Base-by-base conservation (phyloP, 2,329 filamentous ascomycete species). In the Hymenotorrendiella dingleyae region DNA sequence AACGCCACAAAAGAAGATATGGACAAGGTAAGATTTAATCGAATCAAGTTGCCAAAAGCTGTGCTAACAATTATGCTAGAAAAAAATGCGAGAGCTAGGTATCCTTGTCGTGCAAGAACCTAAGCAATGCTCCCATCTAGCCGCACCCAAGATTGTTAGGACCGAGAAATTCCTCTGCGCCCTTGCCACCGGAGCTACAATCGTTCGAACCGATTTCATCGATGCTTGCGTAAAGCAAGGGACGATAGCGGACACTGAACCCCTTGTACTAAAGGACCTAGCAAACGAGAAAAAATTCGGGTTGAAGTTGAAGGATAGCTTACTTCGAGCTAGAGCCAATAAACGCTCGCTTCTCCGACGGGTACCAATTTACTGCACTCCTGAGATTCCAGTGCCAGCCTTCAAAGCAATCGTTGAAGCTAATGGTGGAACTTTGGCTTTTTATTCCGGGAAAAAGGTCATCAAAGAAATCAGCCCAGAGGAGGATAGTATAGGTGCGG, bases 161-260 rank as follows among this genome's bases (percentile, higher is more conserved):
- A 98, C 93, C 0, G 81, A 87, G 61, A 98, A 98, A 60, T 98
- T 98, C 60, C 81, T 97, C 37, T 84, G 83, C 48, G 88, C 89
- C 10, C 69, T 98, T 21, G 89, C 93, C 14, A 81, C 80, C 46
- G 89, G 86, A 0, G 87, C 89, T 0, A 74, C 77, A 1, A 77
- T 97, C 32, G 75, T 97, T 41, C 81, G 80, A 34, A 84, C 83
- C 1, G 73, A 77, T 7, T 98, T 88, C 62, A 78, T 98, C 44
- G 85, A 91, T 43, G 72, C 77, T 19, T 87, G 84, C 35, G 71
- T 97, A 9, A 78, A 85, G 34, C 71, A 78, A 23, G 78, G 84
- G 49, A 71, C 80, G 56, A 61, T 86, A 7, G 78, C 84, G 1
- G 67, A 81, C 17, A 70, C 82, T 0, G 68, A 80, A 1, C 72